Base-by-base conservation (phyloP, 768 basidiomycete genomes). In the Mycena amicta region DNA sequence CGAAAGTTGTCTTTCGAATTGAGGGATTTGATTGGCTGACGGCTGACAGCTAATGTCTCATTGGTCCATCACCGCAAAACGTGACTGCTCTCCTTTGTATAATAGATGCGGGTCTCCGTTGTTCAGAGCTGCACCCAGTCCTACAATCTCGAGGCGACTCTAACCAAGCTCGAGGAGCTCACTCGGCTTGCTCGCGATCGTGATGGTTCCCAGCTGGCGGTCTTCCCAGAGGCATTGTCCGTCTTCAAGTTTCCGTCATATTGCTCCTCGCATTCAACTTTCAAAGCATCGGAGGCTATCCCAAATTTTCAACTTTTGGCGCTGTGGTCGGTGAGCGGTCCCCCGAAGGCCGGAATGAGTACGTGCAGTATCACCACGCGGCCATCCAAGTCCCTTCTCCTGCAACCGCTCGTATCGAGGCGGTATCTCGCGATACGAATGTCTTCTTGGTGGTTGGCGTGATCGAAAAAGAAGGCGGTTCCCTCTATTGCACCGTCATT, bases 221-320 rank as follows among this genome's bases (percentile, higher is more conserved):
- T 85, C 22, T 84, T 85, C 63, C 84, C 83, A 16, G 83, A 85
- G 66, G 83, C 81, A 22, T 84, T 85, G 83, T 83, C 55, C 60
- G 80, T 71, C 20, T 25, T 22, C n/a, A 23, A 22, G 20, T 43
- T 28, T 15, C 26, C 4, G 27, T 45, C 29, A n/a, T 26, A 29
- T 51, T 20, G 30, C 33, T 41, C 25, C 18, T 22, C 20, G 13
- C 31, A 46, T 16, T 20, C 27, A 50, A 43, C 40, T 6, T 8
- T 39, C 33, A n/a, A 26, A 84, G 83, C 59, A 75, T 83, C 41
- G 85, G 84, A 4, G 85, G 85, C 2, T 86, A 86, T 64, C 85
- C 85, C 8, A 85, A 84, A 62, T 74, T 77, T 70, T 84, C 83
- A 1, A 78, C 77, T 1, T 84, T 85, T 56, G 82, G 82, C 2